Base-by-base conservation (phyloP, 2,329 filamentous ascomycete genomes). In the Cephalotrichum gorgonifer region DNA sequence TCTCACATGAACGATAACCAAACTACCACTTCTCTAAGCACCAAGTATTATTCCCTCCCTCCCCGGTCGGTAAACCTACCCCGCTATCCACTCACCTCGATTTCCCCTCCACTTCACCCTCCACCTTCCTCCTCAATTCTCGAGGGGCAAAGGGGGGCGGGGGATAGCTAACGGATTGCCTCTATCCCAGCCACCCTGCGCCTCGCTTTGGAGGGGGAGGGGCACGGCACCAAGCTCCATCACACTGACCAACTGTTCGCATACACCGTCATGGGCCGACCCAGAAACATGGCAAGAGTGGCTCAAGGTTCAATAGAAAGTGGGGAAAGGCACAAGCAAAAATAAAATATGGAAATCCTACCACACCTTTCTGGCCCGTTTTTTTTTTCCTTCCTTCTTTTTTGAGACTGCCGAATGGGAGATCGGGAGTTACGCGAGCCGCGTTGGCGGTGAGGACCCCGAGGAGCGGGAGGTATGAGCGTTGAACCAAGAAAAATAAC, bases 181-280 rank as follows among this genome's bases (percentile, higher is more conserved):
- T 27, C 12, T 6, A 14, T 43, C 2, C 14, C 23, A 17, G 15
- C 6, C n/a, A 43, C 2, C 41, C 26, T 14, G 15, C 41, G n/a
- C n/a, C 25, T 26, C 22, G 25, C 12, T 9, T 22, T n/a, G 23
- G 23, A 43, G 22, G 41, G 12, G 22, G 41, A 26, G 44, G 9
- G 17, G 44, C 11, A 6, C 17, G 28, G 22, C 11, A 35, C n/a
- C 17, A 38, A 46, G 28, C 30, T 25, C 28, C n/a, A 25, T 35
- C 22, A 23, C 44, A 38, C 44, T 46, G 46, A 48, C 46, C 38
- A 28, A 31, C 46, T 15, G 46, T 31, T 48, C 46, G 38, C 38
- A 25, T 22, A 48, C 33, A 12, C 26, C 27, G 46, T 48, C 46
- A 48, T 48, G 38, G 46, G 46, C 35, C 17, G 35, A 22, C 17